Conservation (phyloP, 1,139 yeast species). For the Saccharomyces uvarum region DNA sequence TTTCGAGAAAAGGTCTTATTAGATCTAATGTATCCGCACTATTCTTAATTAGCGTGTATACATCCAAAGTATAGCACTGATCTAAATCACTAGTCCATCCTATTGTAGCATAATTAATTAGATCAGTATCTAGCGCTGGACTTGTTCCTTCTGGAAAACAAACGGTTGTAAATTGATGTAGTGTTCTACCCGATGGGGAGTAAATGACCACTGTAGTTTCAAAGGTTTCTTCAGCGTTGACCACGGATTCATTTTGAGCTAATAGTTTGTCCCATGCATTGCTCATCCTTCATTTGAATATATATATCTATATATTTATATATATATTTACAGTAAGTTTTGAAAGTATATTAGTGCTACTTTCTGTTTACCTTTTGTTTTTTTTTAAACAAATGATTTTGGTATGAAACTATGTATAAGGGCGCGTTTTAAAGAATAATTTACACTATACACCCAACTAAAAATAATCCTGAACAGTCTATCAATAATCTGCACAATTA, state of each 20-base stretch:
- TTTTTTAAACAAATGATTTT: background rate
- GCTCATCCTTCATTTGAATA: constrained; percentile 2
- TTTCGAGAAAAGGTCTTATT: constrained; percentile 1
- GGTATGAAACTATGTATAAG: background rate
- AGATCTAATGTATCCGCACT: background rate
- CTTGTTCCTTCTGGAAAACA: constrained; percentile 1
- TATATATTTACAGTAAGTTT: background rate
- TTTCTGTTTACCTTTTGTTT: background rate
- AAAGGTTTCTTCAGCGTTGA: background rate
- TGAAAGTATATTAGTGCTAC: background rate
- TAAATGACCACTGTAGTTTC: background rate
- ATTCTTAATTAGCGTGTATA: constrained; percentile 1
- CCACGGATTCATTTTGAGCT: background rate
- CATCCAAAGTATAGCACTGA: background rate
- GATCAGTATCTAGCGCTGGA: background rate
- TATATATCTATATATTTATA: background rate
- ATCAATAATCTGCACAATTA: constrained; percentile 69
- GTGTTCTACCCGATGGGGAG: background rate
- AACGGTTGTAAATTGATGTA: constrained; percentile 2
- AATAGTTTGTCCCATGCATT: constrained; percentile 1
- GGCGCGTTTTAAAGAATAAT: background rate
- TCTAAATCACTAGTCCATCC: background rate
- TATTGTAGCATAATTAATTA: background rate
- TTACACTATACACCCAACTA: background rate
- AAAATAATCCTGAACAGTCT: background rate